Evolutionary conservation across 1,139 yeast species (phyloP).

Genomic region (Nakaseomyces uthaithaninus): DNA sequence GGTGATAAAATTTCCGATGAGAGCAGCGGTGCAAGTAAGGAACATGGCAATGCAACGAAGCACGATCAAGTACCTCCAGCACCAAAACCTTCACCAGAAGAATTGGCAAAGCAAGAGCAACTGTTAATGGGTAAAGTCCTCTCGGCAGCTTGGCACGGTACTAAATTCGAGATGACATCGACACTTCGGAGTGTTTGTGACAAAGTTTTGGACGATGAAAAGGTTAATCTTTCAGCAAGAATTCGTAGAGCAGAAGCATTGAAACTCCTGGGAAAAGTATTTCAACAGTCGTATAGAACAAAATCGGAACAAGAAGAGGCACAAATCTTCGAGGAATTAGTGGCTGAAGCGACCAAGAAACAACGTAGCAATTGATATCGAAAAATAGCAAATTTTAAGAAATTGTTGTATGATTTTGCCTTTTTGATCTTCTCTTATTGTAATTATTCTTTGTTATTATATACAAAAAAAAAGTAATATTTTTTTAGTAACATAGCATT

Average conservation of each 20-base stretch:
- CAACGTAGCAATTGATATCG: slow-evolving; percentile 33
- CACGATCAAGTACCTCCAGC: not conserved
- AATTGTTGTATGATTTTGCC: not conserved
- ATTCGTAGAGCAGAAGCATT: slow-evolving; percentile 75
- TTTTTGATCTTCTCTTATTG: not conserved
- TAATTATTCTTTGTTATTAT: too few relatives aligned
- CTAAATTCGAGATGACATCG: slow-evolving; percentile 82
- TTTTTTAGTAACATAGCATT: too few relatives aligned
- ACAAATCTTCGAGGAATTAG: slow-evolving; percentile 79
- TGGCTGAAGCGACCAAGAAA: slow-evolving; percentile 82
- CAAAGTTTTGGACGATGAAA: slow-evolving; percentile 55
- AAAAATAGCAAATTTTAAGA: not conserved
- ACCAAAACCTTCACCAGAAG: slow-evolving; percentile 62
- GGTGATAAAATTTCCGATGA: slow-evolving; percentile 45
- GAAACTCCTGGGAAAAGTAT: slow-evolving; percentile 64
- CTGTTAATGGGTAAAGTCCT: slow-evolving; percentile 80
- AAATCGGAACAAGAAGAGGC: slow-evolving; percentile 89
- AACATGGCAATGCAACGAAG: not conserved
- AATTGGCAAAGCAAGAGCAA: slow-evolving; percentile 78
- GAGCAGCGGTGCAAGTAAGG: slow-evolving; percentile 26
- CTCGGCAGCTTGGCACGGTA: slow-evolving; percentile 96
- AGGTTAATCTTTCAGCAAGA: slow-evolving; percentile 47
- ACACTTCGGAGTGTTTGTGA: slow-evolving; percentile 85
- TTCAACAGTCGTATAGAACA: slow-evolving; percentile 58
- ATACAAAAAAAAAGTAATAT: too few relatives aligned